Base-by-base conservation (phyloP, 108 stramenopile genomes). In the Schizochytrium sp. region DNA sequence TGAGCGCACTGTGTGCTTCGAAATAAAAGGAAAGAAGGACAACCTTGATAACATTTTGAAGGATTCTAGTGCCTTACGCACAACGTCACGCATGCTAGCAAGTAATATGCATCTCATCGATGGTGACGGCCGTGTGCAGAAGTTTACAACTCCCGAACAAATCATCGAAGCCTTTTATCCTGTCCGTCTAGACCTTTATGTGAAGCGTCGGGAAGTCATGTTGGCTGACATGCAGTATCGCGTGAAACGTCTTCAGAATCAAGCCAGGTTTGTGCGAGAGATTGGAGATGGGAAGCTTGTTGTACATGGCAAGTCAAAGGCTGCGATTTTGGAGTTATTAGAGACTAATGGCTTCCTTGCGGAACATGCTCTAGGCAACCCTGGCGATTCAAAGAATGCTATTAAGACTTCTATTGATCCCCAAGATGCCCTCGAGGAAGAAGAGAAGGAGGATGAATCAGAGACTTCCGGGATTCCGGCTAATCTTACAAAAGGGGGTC, bases 51-150 rank as follows among this genome's bases (percentile, higher is more conserved):
- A 91, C 61, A 88, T 95, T 42, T 60, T 47, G 41, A 94, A 92
- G 8, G 91, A 96, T 17, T 92, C 94, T 73, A 94, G 95, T 76
- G 59, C 87, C 4, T 95, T 97, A 87, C 95, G 93, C 61, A 93
- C 97, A 13, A 91, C 89, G 19, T 92, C 94, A 44, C 90, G 87
- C 44, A 87, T 97, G 4, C 91, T 87, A 7, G 93, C 93, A 15
- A 93, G 95, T 19, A 98, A 98, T 90, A 98, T 98, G 98, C 94
- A 98, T 93, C 95, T 96, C 4, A 97, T 97, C 90, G 94, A 95
- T 69, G 44, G 88, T 10, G 55, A 90, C 60, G 93, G 93, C 83
- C 57, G 41, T 46, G 96, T 98, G 58, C 89, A 88, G 88, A 92
- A 94, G 46, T 97, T 94, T 88, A 87, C 91, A 4, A 92, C 92